phyloP scores from a whole-genome alignment of 176 grass and related monocot species.

The Miscanthus lutarioriparius region DNA sequence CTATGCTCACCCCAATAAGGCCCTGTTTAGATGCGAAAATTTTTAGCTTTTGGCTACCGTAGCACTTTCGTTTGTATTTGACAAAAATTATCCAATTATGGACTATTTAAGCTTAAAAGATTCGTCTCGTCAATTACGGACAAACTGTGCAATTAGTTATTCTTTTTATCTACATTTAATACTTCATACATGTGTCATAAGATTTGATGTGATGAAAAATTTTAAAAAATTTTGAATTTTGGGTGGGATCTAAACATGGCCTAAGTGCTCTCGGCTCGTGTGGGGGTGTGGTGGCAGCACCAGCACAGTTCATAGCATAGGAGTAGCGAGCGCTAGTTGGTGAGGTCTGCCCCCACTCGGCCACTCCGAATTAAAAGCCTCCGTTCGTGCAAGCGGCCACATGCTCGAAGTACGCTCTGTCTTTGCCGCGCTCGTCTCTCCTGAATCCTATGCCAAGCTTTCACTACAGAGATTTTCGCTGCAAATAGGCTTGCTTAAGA shows the following conservation, averaged over 20 bases:
- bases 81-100: too few species aligned
- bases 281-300: neutral
- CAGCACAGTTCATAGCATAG: neutral
- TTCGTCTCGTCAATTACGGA: too few species aligned
- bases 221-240: too few species aligned
- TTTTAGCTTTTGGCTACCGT: too few species aligned
- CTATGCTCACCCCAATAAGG: slow-evolving; percentile 19
- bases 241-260: too few species aligned
- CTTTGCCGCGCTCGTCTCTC: neutral
- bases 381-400: neutral
- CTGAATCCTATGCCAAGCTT: slow-evolving; percentile 23
- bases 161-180: too few species aligned
- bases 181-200: too few species aligned
- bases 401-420: neutral
- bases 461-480: neutral
- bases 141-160: too few species aligned
- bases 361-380: slow-evolving; percentile 26
- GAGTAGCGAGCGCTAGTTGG: slow-evolving; percentile 17
- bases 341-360: slow-evolving; percentile 19
- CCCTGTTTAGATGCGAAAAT: too few species aligned
- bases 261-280: neutral
- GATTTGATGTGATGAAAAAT: too few species aligned
- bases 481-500: neutral
- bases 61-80: too few species aligned
- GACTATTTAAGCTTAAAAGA: too few species aligned